Evolutionary conservation across 352 stramenopile genomes (phyloP).

Genomic region (Phytophthora foliorum): DNA sequence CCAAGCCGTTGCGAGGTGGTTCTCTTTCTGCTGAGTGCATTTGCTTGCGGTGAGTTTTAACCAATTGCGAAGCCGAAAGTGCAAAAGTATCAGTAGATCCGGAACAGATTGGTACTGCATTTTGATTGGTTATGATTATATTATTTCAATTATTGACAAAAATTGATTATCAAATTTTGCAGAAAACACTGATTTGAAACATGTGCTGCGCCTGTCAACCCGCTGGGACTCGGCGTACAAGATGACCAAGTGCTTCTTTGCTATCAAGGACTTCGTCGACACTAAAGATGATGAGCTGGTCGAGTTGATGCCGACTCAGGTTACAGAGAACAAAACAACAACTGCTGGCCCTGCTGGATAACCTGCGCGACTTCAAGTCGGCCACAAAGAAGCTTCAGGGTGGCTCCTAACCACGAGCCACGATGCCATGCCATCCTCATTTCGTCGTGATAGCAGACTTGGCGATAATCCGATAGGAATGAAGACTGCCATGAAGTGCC

Average conservation of each 20-base stretch:
- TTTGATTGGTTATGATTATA: not conserved
- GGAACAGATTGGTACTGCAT: no score
- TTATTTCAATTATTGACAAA: not conserved
- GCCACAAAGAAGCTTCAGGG: slow-evolving; percentile 1
- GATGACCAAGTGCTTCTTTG: slow-evolving; percentile 11
- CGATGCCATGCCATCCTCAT: no score
- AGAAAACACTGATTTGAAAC: not conserved
- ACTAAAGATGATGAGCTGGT: not conserved
- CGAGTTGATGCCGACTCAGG: slow-evolving; percentile 2
- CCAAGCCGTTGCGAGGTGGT: no score
- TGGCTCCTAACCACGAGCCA: no score
- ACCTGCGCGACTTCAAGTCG: slow-evolving; percentile 8
- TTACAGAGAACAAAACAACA: slow-evolving; percentile 18
- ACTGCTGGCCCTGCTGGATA: slow-evolving; percentile 3
- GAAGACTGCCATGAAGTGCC: no score
- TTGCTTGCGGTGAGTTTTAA: no score
- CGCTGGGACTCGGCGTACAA: slow-evolving; percentile 11
- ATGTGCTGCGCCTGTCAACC: not conserved
- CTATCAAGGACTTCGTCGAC: slow-evolving; percentile 8
- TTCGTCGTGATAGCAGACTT: no score
- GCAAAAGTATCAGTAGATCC: no score
- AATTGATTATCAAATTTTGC: not conserved
- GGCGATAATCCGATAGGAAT: no score
- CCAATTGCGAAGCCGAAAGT: no score
- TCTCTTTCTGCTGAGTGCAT: no score